These are phyloP conservation scores for Climacium dendroides DNA, from an alignment of 225 moss, liverwort and hornwort species.

Conservation along the genomic window DNA sequence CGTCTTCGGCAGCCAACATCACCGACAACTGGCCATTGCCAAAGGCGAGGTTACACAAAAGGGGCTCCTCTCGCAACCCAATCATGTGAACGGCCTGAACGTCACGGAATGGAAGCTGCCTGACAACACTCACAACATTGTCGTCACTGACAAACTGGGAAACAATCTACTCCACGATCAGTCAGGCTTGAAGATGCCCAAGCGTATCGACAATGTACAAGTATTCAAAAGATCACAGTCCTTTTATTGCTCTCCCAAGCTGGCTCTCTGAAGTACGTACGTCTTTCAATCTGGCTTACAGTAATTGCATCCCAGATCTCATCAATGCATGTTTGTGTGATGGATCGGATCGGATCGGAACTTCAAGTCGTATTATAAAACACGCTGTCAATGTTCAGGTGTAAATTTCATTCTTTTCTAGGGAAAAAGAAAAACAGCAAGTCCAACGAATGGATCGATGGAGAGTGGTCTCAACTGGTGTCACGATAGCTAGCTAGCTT, in stretches of 20 bases:
- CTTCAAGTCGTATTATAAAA: background rate
- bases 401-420: constrained; percentile 27
- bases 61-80: background rate
- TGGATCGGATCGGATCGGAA: background rate
- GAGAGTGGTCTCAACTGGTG: background rate
- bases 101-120: constrained; percentile 10
- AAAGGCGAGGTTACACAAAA: constrained; percentile 12
- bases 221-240: constrained; percentile 73
- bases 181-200: background rate
- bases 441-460: background rate
- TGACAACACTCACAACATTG: background rate
- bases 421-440: background rate
- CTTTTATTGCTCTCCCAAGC: constrained; percentile 51
- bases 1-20: constrained; percentile 73
- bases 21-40: constrained; percentile 25
- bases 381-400: background rate
- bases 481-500: background rate
- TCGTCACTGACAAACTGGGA: background rate
- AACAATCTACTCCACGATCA: background rate
- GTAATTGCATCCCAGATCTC: background rate
- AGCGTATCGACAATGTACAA: constrained; percentile 48
- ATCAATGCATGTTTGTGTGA: background rate
- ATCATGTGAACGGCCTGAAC: background rate
- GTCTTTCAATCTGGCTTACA: background rate
- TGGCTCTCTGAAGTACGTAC: background rate